Evolutionary conservation across 352 stramenopile species (phyloP).

Genomic region (Phytophthora tubulina): DNA sequence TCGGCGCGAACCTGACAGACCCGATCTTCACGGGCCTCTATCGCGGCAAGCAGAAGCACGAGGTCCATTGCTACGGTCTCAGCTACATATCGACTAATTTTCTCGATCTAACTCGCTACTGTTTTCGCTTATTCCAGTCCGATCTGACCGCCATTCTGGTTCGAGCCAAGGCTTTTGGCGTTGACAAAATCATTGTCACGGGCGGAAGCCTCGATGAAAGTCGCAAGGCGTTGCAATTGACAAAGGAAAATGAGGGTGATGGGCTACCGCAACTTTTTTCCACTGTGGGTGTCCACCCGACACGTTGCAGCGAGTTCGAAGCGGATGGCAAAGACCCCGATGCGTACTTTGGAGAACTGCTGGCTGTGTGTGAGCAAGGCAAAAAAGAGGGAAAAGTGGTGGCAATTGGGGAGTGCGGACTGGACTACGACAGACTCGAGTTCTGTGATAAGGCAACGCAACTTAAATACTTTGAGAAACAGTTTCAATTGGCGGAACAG

Average conservation of each 20-base stretch:
- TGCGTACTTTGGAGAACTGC: constrained; percentile 68
- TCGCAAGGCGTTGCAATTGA: constrained; percentile 45
- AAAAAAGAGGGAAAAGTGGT: constrained; percentile 78
- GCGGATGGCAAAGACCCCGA: constrained; percentile 60
- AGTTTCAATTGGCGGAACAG: constrained; percentile 91
- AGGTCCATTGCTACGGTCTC: constrained; percentile 42
- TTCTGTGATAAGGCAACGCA: constrained; percentile 95
- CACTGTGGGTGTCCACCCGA: constrained; percentile 93
- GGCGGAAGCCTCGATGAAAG: constrained; percentile 68
- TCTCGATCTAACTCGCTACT: constrained; percentile 10
- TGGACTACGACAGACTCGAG: constrained; percentile 97
- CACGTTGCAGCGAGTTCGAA: constrained; percentile 92
- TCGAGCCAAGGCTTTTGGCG: constrained; percentile 82
- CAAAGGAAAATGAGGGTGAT: constrained; percentile 24
- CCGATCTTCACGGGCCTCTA: constrained; percentile 93
- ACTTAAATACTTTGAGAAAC: constrained; percentile 93
- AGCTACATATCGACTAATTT: background rate
- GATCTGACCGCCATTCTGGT: constrained; percentile 91
- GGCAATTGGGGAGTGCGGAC: constrained; percentile 96
- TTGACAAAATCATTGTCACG: constrained; percentile 94
- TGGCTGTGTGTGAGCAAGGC: constrained; percentile 68
- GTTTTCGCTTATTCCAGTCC: constrained; percentile 39
- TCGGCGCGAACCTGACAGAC: constrained; percentile 96
- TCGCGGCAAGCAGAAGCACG: constrained; percentile 89
- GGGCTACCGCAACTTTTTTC: constrained; percentile 55